Base-by-base conservation (phyloP, 148 eudicot genomes). In the Rhododendron griersonianum region DNA sequence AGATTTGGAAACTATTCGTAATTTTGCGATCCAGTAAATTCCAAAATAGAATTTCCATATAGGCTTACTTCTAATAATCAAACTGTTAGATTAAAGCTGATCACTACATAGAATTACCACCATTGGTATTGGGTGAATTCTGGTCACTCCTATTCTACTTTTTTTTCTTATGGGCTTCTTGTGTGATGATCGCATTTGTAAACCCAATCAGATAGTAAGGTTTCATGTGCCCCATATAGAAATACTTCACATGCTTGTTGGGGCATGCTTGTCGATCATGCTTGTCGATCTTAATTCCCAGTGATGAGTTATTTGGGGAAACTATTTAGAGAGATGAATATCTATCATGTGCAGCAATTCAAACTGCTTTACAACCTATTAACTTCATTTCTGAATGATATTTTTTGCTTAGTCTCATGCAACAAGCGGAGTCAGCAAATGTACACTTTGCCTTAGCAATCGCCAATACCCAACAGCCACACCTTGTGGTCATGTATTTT, bases 401-500 rank as follows among this genome's bases (percentile, higher is more conserved):
- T 73, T 51, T 35, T 69, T 83, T 84, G 51, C 45, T 75, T 63
- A 91, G 91, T 80, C 88, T 86, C 95, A 94, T 92, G 91, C 86
- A 39, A 91, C 88, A 30, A 93, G 86, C 88, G 94, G 93, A 76
- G 85, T 90, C 76, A 91, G 96, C 90, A 97, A 97, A 91, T 97
- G 99, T 91, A 94, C 98, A 33, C 98, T 97, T 80, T 97, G 99
- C 90, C 94, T 97, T 59, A 91, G 99, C 84, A 92, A 92, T 90
- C 96, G 99, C 59, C 95, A 93, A 89, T 91, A 92, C 87, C 99
- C 99, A 77, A 97, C 99, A 1, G 96, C 99, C 81, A 95, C 98
- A 33, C 98, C 99, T 84, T 97, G 99, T 87, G 99, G 99, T 86
- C 99, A 97, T 89, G 99, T 97, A 85, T 97, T 97, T 86, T 97